Percentiles rank a stretch among this genome's conserved stretches.
Conservation (phyloP, 2,329 filamentous ascomycete genomes). For the Diaporthe amygdali region DNA sequence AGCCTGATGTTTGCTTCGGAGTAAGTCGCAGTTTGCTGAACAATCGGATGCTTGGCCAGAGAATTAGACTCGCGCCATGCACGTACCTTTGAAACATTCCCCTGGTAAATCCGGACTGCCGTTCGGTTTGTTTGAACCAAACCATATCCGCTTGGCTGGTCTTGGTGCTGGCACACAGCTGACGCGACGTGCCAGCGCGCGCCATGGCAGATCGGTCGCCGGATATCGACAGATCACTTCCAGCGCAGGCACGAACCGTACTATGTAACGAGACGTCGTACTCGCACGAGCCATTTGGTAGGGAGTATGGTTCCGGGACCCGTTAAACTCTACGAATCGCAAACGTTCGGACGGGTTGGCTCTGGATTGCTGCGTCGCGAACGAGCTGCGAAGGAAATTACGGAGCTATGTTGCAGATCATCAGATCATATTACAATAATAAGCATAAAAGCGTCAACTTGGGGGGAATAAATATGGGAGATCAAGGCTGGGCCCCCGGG, state of each 20-base stretch:
- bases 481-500: not conserved
- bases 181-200: not conserved
- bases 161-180: not conserved
- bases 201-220: not conserved
- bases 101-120: not conserved
- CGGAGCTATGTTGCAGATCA: not conserved
- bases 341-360: not conserved
- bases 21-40: not conserved
- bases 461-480: not conserved
- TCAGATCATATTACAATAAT: slow-evolving; percentile 4
- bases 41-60: not conserved
- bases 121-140: not conserved
- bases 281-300: not conserved
- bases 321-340: not conserved
- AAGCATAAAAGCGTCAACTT: not conserved
- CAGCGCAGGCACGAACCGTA: not conserved
- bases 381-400: not conserved
- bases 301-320: not conserved
- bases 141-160: not conserved
- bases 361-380: not conserved
- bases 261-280: not conserved
- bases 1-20: not conserved
- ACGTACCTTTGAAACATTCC: slow-evolving; percentile 3
- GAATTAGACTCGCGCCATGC: slow-evolving; percentile 1
- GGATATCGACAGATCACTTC: not conserved